Evolutionary conservation across 139 green algal genomes (phyloP), one percentile per base, ranked within the genome.

Genomic region (Micromonas pusilla): DNA sequence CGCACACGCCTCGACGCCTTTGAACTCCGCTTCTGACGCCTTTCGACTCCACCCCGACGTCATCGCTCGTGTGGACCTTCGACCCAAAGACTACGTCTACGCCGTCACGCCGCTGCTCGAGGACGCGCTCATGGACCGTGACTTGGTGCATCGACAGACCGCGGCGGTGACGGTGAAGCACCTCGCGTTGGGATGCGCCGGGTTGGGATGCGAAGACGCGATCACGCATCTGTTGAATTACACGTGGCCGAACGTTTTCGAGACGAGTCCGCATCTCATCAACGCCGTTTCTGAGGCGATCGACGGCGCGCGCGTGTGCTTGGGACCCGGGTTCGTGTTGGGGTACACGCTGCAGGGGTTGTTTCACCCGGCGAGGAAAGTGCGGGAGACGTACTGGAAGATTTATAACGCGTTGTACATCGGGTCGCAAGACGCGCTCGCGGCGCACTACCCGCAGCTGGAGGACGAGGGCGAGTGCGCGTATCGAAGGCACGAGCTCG

Each of bases 401-500:
- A 80, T 98, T 23, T 99, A 98, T 91, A 99, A 99, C 90, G 96
- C 92, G 66, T 85, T 97, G 73, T 99, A 98, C 89, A 94, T 99
- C 37, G 95, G 93, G 0, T 77, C 87, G 23, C 90, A 97, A 85
- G 94, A 97, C 77, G 83, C 87, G 5, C 76, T 98, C 39, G 88
- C 96, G 31, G 87, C 93, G 0, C 89, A 84, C 66, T 95, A 91
- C 85, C 94, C 94, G 0, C 68, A 52, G 37, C 37, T 81, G 9
- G 78, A 90, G 53, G 90, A 97, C 72, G 88, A 92, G 16, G 87
- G 80, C 32, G 84, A 86, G 63, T 95, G 96, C 86, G 91, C 85
- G 6, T 99, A 96, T 80, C 75, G 73, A 39, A 82, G 95, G 0
- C 89, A 96, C 62, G 95, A 99, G 89, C 85, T 99, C 52, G 91